A percentile compares a stretch with the other conserved stretches of the same genome.
Evolutionary conservation across 2,329 filamentous ascomycete genomes (phyloP).

Genomic region (Colletotrichum sp.): DNA sequence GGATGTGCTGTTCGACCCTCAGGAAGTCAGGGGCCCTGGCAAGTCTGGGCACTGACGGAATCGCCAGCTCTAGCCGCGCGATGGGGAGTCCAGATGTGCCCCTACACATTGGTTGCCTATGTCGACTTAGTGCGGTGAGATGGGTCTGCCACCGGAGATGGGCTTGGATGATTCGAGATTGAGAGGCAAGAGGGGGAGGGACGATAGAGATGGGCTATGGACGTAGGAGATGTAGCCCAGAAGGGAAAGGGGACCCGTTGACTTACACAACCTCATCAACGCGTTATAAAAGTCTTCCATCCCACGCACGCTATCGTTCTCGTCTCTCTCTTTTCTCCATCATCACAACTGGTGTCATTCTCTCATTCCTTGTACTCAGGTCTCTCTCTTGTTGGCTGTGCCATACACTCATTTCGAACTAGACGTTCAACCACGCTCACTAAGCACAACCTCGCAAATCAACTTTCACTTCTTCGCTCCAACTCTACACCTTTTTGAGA

Average conservation of each 20-base stretch:
- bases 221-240: neutral
- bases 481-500: neutral
- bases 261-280: neutral
- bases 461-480: slow-evolving; percentile 7
- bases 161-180: slow-evolving; percentile 13
- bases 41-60: slow-evolving; percentile 1
- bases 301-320: neutral
- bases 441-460: slow-evolving; percentile 14
- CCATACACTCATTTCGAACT: slow-evolving; percentile 20
- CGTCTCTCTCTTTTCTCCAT: neutral
- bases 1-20: neutral
- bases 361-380: slow-evolving; percentile 15
- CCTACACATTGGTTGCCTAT: slow-evolving; percentile 1
- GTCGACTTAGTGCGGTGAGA: slow-evolving; percentile 5
- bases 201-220: neutral
- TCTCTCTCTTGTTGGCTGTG: slow-evolving; percentile 21
- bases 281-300: slow-evolving; percentile 9
- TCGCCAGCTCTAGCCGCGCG: slow-evolving; percentile 20
- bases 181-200: neutral
- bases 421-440: slow-evolving; percentile 21
- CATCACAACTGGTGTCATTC: slow-evolving; percentile 21
- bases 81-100: slow-evolving; percentile 1
- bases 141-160: slow-evolving; percentile 13
- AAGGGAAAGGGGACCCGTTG: neutral
- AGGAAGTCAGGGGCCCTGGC: neutral